phyloP scores from a whole-genome alignment of 2,329 filamentous ascomycete species.

The Colletotrichum truncatum region DNA sequence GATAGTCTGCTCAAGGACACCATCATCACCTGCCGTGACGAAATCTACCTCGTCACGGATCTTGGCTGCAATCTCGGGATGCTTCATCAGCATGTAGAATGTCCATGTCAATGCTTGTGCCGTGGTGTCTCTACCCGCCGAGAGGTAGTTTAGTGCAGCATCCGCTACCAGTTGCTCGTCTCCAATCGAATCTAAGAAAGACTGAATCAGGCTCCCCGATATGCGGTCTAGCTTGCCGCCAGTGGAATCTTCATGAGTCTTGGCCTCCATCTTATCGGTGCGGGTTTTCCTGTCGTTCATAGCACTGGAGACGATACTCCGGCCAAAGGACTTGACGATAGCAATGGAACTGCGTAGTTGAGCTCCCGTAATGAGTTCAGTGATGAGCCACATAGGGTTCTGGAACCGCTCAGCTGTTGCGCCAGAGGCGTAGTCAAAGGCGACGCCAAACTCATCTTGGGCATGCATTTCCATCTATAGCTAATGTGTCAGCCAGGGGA shows the following conservation, averaged over 20 bases:
- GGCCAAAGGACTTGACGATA: conserved; percentile 64
- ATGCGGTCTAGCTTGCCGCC: conserved; percentile 45
- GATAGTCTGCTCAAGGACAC: conserved; percentile 37
- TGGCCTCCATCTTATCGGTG: not conserved
- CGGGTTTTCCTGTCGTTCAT: conserved; percentile 46
- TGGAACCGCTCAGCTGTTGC: conserved; percentile 70
- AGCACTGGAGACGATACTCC: conserved; percentile 64
- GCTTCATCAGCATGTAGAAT: conserved; percentile 66
- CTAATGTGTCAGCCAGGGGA: not conserved
- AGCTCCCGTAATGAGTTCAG: conserved; percentile 60
- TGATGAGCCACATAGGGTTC: conserved; percentile 70
- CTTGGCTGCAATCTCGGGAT: conserved; percentile 49
- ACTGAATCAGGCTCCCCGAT: conserved; percentile 68
- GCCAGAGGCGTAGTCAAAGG: conserved; percentile 71
- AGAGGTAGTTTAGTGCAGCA: conserved; percentile 72
- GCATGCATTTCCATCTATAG: conserved; percentile 71
- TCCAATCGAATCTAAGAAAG: conserved; percentile 64
- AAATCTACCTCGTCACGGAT: conserved; percentile 52
- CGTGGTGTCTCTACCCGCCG: conserved; percentile 71
- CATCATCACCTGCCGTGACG: conserved; percentile 25
- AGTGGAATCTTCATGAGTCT: not conserved
- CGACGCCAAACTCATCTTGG: conserved; percentile 65
- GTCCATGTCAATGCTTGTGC: conserved; percentile 73
- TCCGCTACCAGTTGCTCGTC: conserved; percentile 68
- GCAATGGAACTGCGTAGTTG: conserved; percentile 58